Evolutionary conservation across 352 stramenopile species (phyloP), one percentile per base, ranked within the genome.

Genomic region (Phytophthora gonapodyides): DNA sequence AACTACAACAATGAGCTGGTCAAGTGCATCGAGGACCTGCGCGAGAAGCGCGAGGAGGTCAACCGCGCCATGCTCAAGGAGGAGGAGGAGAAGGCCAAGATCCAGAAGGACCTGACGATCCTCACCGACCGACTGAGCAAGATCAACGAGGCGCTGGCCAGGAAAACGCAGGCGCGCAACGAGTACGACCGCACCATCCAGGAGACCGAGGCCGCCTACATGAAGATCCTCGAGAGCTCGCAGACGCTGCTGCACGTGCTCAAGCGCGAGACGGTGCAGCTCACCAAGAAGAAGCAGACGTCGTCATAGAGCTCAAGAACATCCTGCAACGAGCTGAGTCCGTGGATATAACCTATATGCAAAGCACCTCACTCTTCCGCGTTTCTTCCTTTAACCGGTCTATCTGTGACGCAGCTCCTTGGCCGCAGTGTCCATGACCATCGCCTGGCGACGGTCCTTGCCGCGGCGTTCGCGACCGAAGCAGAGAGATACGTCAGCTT

Each of bases 1-100:
- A 98, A 97, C 76, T 98, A 98, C 82, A 98, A 98, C 76, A 98
- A 98, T 78, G 91, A 98, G 70, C 79, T 98, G 21, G 93, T 98
- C 53, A 98, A 97, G 61, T 98, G 91, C 73, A 98, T 98, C 61
- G 93, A 98, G 61, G 92, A 98, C 61, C 75, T 98, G 44, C 88
- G 90, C 24, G 89, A 97, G 71, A 96, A 96, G 75, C 84, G 91
- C 27, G 90, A 98, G 62, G 89, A 97, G 67, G 86, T 97, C 55
- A 97, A 97, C 64, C 82, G 88, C 16, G 70, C 88, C 36, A 98
- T 98, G 75, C 81, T 97, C 59, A 97, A 97, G 66, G 90, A 98
- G 50, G 93, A 98, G 66, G 89, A 98, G 61, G 92, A 98, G 64
- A 97, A 98, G 71, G 87, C 89, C 54, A 97, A 97, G 69, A 97